phyloP scores from a whole-genome alignment of 305 asterid genomes.

The Fraxinus ornus region DNA sequence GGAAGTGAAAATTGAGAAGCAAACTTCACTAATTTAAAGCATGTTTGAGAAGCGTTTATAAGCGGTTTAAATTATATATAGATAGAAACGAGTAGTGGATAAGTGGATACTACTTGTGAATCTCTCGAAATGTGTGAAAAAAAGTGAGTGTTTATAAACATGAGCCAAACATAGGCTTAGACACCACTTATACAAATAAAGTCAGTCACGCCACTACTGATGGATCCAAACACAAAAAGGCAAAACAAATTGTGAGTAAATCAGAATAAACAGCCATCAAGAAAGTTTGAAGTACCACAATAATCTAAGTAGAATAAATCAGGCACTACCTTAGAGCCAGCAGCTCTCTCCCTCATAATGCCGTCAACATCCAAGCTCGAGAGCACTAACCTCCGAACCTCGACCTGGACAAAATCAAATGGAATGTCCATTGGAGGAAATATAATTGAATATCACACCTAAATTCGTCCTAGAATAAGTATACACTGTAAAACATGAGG shows the following conservation, averaged over 20 bases:
- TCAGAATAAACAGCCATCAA: background rate
- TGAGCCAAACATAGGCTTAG: background rate
- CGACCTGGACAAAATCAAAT: slow-evolving; percentile 50
- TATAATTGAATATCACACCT: background rate
- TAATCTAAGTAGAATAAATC: background rate
- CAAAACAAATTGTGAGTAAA: slow-evolving; percentile 5
- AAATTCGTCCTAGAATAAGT: background rate
- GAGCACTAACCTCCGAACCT: slow-evolving; percentile 67
- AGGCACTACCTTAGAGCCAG: slow-evolving; percentile 58
- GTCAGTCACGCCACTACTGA: background rate
- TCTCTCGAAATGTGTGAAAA: background rate
- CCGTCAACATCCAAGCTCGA: slow-evolving; percentile 55
- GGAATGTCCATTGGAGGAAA: slow-evolving; percentile 9
- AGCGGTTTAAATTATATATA: background rate
- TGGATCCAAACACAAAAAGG: background rate
- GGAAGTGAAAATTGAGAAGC: slow-evolving; percentile 7
- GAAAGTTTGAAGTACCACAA: background rate
- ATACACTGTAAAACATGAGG: background rate
- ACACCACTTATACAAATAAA: background rate
- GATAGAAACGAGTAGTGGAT: background rate
- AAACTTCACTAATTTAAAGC: background rate
- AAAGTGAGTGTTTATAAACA: background rate
- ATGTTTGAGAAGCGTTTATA: background rate
- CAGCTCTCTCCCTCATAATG: slow-evolving; percentile 52
- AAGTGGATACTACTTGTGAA: background rate